These are phyloP conservation scores for Xylariaceae sp. DNA, from an alignment of 2,329 filamentous ascomycete species.

Conservation along the genomic window DNA sequence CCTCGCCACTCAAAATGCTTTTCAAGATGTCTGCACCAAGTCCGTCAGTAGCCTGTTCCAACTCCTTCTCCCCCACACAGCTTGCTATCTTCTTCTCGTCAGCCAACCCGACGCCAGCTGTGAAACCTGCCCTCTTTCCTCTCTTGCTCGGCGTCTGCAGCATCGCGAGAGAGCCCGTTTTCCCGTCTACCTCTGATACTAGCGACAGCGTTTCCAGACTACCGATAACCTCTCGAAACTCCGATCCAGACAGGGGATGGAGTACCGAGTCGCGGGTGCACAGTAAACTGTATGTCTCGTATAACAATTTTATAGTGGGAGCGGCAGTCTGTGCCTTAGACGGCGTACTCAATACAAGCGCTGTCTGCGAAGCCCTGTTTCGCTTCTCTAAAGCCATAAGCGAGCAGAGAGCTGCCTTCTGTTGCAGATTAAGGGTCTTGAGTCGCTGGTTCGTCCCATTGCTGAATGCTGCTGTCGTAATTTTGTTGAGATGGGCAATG, in stretches of 20 bases:
- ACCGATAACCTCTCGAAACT: slow-evolving; percentile 91
- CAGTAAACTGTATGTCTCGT: slow-evolving; percentile 79
- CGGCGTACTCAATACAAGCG: slow-evolving; percentile 54
- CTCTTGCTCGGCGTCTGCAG: slow-evolving; percentile 75
- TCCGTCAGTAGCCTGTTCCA: slow-evolving; percentile 71
- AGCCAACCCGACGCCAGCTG: slow-evolving; percentile 51
- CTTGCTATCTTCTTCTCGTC: slow-evolving; percentile 83
- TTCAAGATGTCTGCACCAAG: slow-evolving; percentile 65
- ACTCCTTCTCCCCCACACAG: slow-evolving; percentile 79
- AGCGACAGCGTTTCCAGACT: slow-evolving; percentile 89
- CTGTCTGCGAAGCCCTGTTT: slow-evolving; percentile 58
- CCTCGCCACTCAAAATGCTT: slow-evolving; percentile 67
- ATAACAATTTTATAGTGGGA: slow-evolving; percentile 83
- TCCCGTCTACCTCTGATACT: slow-evolving; percentile 72
- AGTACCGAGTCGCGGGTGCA: slow-evolving; percentile 89
- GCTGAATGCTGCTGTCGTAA: slow-evolving; percentile 87
- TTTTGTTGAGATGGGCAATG: slow-evolving; percentile 88
- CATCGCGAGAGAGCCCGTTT: slow-evolving; percentile 68
- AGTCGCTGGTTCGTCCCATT: slow-evolving; percentile 87
- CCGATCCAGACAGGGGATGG: slow-evolving; percentile 85
- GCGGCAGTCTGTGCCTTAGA: slow-evolving; percentile 67
- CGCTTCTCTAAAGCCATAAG: slow-evolving; percentile 85
- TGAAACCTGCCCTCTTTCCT: slow-evolving; percentile 61
- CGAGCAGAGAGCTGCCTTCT: slow-evolving; percentile 92
- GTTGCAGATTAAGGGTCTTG: slow-evolving; percentile 88